These are phyloP conservation scores for Maudiozyma humilis DNA, from an alignment of 1,139 yeast genomes.

Conservation along the genomic window DNA sequence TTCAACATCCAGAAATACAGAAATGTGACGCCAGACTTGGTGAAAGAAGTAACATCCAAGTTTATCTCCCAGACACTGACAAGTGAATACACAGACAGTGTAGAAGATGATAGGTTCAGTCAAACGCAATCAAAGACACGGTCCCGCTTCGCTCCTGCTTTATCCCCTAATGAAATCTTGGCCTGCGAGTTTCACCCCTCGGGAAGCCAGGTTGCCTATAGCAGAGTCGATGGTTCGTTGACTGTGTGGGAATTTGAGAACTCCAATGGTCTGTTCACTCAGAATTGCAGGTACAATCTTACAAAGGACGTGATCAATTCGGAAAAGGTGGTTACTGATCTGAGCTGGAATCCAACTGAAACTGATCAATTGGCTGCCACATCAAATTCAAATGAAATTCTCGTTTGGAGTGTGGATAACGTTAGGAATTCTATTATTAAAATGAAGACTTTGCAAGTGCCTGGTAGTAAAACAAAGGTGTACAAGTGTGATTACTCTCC, in stretches of 20 bases:
- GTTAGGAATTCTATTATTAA: slow-evolving; percentile 18
- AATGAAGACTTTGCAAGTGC: slow-evolving; percentile 33
- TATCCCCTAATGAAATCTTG: slow-evolving; percentile 18
- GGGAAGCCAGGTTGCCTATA: slow-evolving; percentile 23
- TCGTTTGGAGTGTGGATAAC: slow-evolving; percentile 48
- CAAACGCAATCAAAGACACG: slow-evolving; percentile 15
- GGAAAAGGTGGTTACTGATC: slow-evolving; percentile 39
- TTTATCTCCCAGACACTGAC: slow-evolving; percentile 12
- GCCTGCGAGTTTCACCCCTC: slow-evolving; percentile 24
- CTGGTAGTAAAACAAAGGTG: slow-evolving; percentile 29
- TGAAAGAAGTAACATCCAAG: slow-evolving; percentile 8
- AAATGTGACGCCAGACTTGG: too few species aligned
- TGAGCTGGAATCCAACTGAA: slow-evolving; percentile 55
- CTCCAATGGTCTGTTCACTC: slow-evolving; percentile 7
- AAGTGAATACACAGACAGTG: slow-evolving; percentile 9
- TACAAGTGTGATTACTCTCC: slow-evolving; percentile 41
- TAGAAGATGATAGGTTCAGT: slow-evolving; percentile 24
- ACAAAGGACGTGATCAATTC: slow-evolving; percentile 42
- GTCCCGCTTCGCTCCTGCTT: slow-evolving; percentile 20
- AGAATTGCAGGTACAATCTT: slow-evolving; percentile 16
- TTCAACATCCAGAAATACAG: too few species aligned
- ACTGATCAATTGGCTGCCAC: slow-evolving; percentile 51
- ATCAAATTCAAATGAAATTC: slow-evolving; percentile 46
- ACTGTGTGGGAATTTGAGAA: slow-evolving; percentile 17
- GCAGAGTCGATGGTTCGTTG: slow-evolving; percentile 28